Conservation (phyloP, 2,329 filamentous ascomycete species). For the Pyrenochaeta sp. region DNA sequence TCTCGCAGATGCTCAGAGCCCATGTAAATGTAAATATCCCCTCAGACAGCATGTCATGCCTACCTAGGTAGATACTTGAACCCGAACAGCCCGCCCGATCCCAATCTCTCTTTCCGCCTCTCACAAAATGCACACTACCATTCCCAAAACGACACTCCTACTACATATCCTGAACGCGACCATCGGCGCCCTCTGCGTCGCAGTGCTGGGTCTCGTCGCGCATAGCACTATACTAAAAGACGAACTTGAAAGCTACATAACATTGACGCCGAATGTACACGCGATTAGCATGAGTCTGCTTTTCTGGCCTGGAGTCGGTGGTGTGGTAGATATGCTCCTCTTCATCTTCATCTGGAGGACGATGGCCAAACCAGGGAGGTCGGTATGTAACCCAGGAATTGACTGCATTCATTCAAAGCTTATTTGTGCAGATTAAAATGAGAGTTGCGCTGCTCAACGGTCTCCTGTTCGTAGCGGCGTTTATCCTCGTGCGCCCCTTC, state of each 20-base stretch:
- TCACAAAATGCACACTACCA: too few species aligned
- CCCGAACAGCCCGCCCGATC: too few species aligned
- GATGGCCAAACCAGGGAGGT: neutral
- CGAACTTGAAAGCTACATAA: neutral
- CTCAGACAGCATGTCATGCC: too few species aligned
- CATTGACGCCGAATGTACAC: too few species aligned
- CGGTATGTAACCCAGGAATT: too few species aligned
- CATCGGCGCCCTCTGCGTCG: constrained; percentile 8
- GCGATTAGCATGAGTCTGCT: constrained; percentile 13
- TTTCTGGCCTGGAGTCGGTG: constrained; percentile 21
- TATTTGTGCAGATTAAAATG: constrained; percentile 7
- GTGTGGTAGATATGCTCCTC: constrained; percentile 16
- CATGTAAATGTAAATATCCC: too few species aligned
- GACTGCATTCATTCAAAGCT: neutral
- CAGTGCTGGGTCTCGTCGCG: constrained; percentile 6
- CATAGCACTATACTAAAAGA: neutral
- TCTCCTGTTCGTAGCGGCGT: constrained; percentile 16
- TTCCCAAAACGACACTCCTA: too few species aligned
- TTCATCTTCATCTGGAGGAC: constrained; percentile 10
- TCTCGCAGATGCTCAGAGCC: too few species aligned
- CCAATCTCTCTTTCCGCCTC: too few species aligned
- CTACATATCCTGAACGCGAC: constrained; percentile 10
- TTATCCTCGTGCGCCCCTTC: constrained; percentile 15
- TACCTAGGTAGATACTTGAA: too few species aligned
- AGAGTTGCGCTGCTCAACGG: constrained; percentile 1